These are phyloP conservation scores for Nyssa sinensis DNA, from an alignment of 148 eudicot species.

Conservation along the genomic window DNA sequence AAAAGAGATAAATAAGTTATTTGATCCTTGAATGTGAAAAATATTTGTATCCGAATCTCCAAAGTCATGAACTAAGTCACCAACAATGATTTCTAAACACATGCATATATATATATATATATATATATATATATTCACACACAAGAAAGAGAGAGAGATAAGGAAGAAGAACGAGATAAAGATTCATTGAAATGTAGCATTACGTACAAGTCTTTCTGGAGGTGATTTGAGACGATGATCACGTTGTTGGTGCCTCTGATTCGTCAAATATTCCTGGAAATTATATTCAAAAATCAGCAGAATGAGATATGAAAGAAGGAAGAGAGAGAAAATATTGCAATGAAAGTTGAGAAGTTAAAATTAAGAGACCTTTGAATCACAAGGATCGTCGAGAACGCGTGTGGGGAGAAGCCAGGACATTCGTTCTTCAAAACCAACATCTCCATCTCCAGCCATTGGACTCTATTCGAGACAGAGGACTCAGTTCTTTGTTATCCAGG, in stretches of 20 bases:
- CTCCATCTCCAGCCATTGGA: slow-evolving; percentile 28
- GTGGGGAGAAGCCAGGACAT: slow-evolving; percentile 33
- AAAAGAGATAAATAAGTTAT: no score
- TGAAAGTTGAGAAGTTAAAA: background rate
- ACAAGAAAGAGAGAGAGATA: no score
- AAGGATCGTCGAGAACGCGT: slow-evolving; percentile 27
- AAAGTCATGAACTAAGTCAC: no score
- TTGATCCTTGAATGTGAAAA: no score
- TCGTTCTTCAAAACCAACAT: slow-evolving; percentile 32
- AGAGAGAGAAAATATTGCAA: no score
- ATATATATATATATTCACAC: no score
- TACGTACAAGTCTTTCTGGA: slow-evolving; percentile 4
- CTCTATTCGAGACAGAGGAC: slow-evolving; percentile 6
- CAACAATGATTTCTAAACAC: no score
- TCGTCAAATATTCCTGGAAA: slow-evolving; percentile 6
- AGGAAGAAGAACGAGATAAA: background rate
- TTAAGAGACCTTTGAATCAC: slow-evolving; percentile 8
- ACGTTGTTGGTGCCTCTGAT: slow-evolving; percentile 1
- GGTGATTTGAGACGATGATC: background rate
- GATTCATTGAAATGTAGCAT: background rate
- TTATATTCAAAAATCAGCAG: background rate
- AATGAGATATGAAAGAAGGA: no score
- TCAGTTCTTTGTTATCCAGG: background rate
- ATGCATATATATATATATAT: no score
- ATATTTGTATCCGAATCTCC: no score